Conservation (phyloP, 2,329 filamentous ascomycete species). For the Phaeosphaeriaceae sp. region DNA sequence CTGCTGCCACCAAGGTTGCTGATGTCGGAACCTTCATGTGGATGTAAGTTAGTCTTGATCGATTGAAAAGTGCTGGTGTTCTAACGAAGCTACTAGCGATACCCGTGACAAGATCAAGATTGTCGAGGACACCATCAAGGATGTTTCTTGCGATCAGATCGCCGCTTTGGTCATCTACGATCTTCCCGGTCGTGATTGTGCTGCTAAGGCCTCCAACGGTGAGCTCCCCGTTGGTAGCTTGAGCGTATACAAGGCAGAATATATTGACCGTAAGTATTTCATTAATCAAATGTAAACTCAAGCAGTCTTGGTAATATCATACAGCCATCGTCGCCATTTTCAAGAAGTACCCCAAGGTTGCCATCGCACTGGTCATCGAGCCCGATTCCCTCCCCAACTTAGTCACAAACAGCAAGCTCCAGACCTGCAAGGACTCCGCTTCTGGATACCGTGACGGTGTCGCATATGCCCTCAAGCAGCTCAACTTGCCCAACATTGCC, state of each 20-base stretch:
- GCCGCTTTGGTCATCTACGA: slow-evolving; percentile 68
- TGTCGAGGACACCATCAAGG: slow-evolving; percentile 58
- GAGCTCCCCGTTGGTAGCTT: slow-evolving; percentile 64
- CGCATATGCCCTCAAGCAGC: slow-evolving; percentile 63
- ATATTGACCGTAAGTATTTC: slow-evolving; percentile 56
- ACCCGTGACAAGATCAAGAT: slow-evolving; percentile 59
- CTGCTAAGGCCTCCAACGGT: slow-evolving; percentile 69
- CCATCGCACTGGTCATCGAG: slow-evolving; percentile 56
- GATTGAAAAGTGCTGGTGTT: background rate
- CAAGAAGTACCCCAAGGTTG: slow-evolving; percentile 59
- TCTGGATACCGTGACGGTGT: slow-evolving; percentile 64
- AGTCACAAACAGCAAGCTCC: slow-evolving; percentile 64
- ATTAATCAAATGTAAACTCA: background rate
- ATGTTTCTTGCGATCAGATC: slow-evolving; percentile 56
- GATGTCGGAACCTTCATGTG: slow-evolving; percentile 61
- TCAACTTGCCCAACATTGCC: slow-evolving; percentile 68
- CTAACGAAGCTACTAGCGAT: slow-evolving; percentile 37
- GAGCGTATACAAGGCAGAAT: slow-evolving; percentile 58
- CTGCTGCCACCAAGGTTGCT: slow-evolving; percentile 57
- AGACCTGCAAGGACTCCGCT: slow-evolving; percentile 63
- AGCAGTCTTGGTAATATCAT: slow-evolving; percentile 2
- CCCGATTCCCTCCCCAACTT: slow-evolving; percentile 70
- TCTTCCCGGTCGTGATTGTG: slow-evolving; percentile 69
- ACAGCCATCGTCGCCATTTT: slow-evolving; percentile 60
- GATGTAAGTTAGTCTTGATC: slow-evolving; percentile 52